Conservation (phyloP, 176 grass and related monocot genomes). For the Triticum turgidum region DNA sequence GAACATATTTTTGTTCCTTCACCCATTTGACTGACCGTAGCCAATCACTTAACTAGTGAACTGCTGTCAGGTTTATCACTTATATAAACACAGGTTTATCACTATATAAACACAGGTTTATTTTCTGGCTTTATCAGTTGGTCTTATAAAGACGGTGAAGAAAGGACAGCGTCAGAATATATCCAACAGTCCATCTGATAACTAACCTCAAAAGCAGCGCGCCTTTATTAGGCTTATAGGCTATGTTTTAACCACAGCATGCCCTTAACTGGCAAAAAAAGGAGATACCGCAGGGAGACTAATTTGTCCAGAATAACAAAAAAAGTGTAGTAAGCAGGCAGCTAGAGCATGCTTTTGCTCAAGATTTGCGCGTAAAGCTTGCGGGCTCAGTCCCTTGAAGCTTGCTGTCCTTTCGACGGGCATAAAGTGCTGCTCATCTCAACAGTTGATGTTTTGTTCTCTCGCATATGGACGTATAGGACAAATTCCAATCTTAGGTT, state of each 20-base stretch:
- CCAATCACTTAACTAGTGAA: too few species aligned
- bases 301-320: not conserved
- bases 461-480: not conserved
- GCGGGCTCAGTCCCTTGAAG: constrained; percentile 10
- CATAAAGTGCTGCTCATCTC: constrained; percentile 2
- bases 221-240: not conserved
- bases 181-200: not conserved
- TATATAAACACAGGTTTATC: not conserved
- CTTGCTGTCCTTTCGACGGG: constrained; percentile 24
- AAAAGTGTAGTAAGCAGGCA: not conserved
- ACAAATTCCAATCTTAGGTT: constrained; percentile 16
- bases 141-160: not conserved
- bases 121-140: not conserved
- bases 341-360: not conserved
- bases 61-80: not conserved
- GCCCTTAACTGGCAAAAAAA: not conserved
- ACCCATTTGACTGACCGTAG: too few species aligned
- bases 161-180: not conserved
- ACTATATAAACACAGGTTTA: not conserved
- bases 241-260: not conserved
- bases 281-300: not conserved
- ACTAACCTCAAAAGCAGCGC: not conserved
- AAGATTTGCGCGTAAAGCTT: constrained; percentile 17
- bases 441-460: constrained; percentile 13
- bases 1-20: too few species aligned